Base-by-base conservation (phyloP, 352 stramenopile genomes). In the Pythium aphanidermatum region DNA sequence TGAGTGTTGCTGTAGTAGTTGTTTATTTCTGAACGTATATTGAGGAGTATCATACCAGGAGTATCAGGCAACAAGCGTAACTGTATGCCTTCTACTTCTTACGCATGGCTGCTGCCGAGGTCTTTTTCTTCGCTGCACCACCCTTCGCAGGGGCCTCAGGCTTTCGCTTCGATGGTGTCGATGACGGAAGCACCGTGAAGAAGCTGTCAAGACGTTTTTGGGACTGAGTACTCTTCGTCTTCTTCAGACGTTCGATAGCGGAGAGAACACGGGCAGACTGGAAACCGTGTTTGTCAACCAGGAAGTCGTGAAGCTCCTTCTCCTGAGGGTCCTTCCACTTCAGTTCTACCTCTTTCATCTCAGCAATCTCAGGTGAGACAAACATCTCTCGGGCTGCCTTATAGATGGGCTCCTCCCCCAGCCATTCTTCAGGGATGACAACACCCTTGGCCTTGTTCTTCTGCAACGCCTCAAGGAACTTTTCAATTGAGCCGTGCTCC, bases 241-340 rank as follows among this genome's bases (percentile, higher is more conserved):
- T 98, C 70, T 98, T 95, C 14, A 99, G 70, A 41, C 96, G 95
- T 57, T 96, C 92, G 65, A 99, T 98, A 31, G 74, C 88, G 12
- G 59, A 74, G 27, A 89, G 65, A 57, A 99, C 95, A 42, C 96
- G 86, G 16, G 97, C 85, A 13, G 83, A 67, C 61, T 95, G 95
- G 74, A 99, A 99, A 9, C 95, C 93, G 73, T 98, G 95, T 58
- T 98, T 89, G 20, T 98, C 90, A n/a, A 98, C 89, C 13, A 99
- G 62, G 65, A 98, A 99, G 8, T 81, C 82, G 8, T 80, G 73
- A 20, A 98, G 74, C 43, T 86, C 85, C 19, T 83, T 85, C 53
- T 94, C 80, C 54, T 96, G 60, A 19, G 91, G 93, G 39, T 95
- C 76, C 36, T 75, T 91, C 92, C 95, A 98, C 69, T 98, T 98